Conservation (phyloP, 2,329 filamentous ascomycete species). For the Pyrenochaeta sp. region DNA sequence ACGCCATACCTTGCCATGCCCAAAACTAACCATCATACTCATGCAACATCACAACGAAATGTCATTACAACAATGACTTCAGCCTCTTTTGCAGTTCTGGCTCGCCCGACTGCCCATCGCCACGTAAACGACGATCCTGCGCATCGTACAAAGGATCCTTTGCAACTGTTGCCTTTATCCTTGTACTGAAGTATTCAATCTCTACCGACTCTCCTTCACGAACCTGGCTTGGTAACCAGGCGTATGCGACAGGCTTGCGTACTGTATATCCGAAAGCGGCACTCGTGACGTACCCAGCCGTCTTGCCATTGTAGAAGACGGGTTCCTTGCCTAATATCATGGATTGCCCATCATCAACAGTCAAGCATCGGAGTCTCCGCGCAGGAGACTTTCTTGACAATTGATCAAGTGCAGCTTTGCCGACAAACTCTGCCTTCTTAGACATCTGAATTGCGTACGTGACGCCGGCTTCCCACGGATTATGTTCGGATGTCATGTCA, state of each 20-base stretch:
- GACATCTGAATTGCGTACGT: constrained; percentile 58
- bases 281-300: constrained; percentile 67
- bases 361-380: constrained; percentile 59
- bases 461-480: constrained; percentile 68
- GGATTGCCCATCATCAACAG: constrained; percentile 64
- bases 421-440: constrained; percentile 61
- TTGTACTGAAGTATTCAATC: constrained; percentile 68
- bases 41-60: constrained; percentile 10
- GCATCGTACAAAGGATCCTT: constrained; percentile 61
- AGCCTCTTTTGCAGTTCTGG: constrained; percentile 31
- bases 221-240: constrained; percentile 62
- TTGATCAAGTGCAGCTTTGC: constrained; percentile 58
- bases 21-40: constrained; percentile 19
- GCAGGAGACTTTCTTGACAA: constrained; percentile 48
- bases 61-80: constrained; percentile 29
- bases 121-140: constrained; percentile 48
- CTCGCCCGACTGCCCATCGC: constrained; percentile 25
- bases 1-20: constrained; percentile 16
- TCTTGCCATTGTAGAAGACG: constrained; percentile 59
- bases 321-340: constrained; percentile 70
- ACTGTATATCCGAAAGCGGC: constrained; percentile 69
- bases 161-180: constrained; percentile 63
- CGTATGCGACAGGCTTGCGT: constrained; percentile 67
- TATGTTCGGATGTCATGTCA: constrained; percentile 69
- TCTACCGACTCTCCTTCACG: constrained; percentile 62